Evolutionary conservation across 139 green algal genomes (phyloP), one percentile per base, ranked within the genome.

Genomic region (Axilococcus clingmanii): DNA sequence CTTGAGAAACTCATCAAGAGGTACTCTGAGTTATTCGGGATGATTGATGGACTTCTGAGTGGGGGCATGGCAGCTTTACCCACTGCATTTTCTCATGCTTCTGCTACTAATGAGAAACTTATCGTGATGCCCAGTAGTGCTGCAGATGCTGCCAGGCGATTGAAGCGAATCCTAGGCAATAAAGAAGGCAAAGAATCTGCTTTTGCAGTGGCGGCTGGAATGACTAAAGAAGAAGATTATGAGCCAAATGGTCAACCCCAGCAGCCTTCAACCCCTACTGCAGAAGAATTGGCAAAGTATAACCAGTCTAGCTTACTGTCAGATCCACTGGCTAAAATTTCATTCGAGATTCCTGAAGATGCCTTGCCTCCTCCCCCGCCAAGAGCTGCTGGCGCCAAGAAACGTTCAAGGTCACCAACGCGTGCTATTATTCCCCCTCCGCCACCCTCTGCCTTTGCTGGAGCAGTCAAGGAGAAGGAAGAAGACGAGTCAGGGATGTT

Each of bases 291-390:
- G n/a, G n/a, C n/a, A n/a, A n/a, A n/a, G n/a, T n/a, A n/a, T n/a
- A n/a, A n/a, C n/a, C n/a, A n/a, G n/a, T n/a, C n/a, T n/a, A n/a
- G n/a, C n/a, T n/a, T n/a, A n/a, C n/a, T n/a, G n/a, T n/a, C n/a
- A 3, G 68, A 77, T 24, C 45, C 46, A 5, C 29, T 72, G 31
- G 30, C 15, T 1, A 17, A 28, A 3, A 27, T 66, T 16, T 30
- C 48, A 9, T 78, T 79, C 35, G 29, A 46, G 50, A 59, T 79
- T 19, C 71, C 71, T 8, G 38, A 56, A 12, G 71, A 78, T 20
- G 71, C 68, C 12, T 58, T 79, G 31, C 51, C 61, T 15, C 57
- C 68, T 23, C 53, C 60, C 19, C 59, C 64, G 1, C 23, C 51
- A 15, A 55, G 63, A 35, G 61, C 52, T 17, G 41, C 51, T 45